A percentile compares a stretch with the other conserved stretches of the same genome.
phyloP scores from a whole-genome alignment of 305 asterid species.

The Fraxinus platypoda region DNA sequence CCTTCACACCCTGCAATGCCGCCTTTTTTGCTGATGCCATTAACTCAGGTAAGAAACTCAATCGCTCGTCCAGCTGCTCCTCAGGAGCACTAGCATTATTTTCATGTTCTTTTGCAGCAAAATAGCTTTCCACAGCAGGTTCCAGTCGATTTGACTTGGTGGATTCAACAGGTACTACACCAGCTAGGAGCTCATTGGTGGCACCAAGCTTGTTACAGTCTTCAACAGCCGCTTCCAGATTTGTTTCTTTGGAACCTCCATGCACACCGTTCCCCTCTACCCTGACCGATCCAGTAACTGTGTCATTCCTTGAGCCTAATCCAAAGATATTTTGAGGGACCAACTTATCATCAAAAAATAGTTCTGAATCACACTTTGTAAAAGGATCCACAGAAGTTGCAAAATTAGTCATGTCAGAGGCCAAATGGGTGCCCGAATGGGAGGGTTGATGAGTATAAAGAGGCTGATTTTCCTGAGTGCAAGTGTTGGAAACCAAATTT shows the following conservation, averaged over 20 bases:
- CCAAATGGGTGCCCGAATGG: slow-evolving; percentile 18
- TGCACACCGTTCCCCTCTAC: slow-evolving; percentile 21
- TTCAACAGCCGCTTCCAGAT: slow-evolving; percentile 27
- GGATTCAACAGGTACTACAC: slow-evolving; percentile 24
- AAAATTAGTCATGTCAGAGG: slow-evolving; percentile 32
- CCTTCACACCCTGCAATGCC: slow-evolving; percentile 50
- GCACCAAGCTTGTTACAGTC: slow-evolving; percentile 21
- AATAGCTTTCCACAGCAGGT: slow-evolving; percentile 31
- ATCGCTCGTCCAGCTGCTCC: slow-evolving; percentile 36
- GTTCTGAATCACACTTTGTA: slow-evolving; percentile 34
- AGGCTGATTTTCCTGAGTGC: slow-evolving; percentile 43
- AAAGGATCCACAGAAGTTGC: slow-evolving; percentile 31
- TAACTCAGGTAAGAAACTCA: slow-evolving; percentile 64
- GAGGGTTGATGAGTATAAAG: slow-evolving; percentile 35
- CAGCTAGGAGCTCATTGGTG: slow-evolving; percentile 29
- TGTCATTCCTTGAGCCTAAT: slow-evolving; percentile 25
- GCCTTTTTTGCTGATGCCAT: slow-evolving; percentile 64
- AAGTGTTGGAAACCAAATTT: slow-evolving; percentile 39
- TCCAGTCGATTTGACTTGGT: slow-evolving; percentile 23
- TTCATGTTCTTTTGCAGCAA: slow-evolving; percentile 32
- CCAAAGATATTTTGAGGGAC: slow-evolving; percentile 32
- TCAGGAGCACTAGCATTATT: slow-evolving; percentile 22
- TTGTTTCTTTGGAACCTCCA: slow-evolving; percentile 36
- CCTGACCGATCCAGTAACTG: slow-evolving; percentile 28
- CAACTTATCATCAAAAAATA: slow-evolving; percentile 34